phyloP scores from a whole-genome alignment of 768 basidiomycete genomes.

The Holtermannia corniformis region DNA sequence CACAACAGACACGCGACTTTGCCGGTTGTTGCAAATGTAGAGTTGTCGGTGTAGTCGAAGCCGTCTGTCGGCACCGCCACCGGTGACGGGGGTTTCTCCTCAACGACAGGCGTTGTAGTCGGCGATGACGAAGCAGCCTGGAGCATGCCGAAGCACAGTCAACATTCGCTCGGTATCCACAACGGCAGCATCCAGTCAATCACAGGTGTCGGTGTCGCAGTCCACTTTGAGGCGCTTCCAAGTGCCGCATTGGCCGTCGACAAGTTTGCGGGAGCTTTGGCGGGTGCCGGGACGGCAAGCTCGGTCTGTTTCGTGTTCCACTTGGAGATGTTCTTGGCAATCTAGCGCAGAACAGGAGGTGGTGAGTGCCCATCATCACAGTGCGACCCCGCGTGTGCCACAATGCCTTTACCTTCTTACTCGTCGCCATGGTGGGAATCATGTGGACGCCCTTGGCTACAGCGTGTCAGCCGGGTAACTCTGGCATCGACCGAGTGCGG shows the following conservation, averaged over 20 bases:
- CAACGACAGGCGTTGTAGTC: slow-evolving; percentile 19
- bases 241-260: slow-evolving; percentile 28
- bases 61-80: slow-evolving; percentile 41
- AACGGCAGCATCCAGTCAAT: background rate
- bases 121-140: slow-evolving; percentile 14
- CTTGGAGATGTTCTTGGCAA: slow-evolving; percentile 81
- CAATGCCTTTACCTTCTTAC: slow-evolving; percentile 32
- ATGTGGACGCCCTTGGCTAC: slow-evolving; percentile 51
- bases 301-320: slow-evolving; percentile 96
- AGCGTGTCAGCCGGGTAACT: slow-evolving; percentile 5
- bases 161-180: slow-evolving; percentile 3
- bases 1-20: slow-evolving; percentile 80
- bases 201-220: background rate
- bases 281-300: slow-evolving; percentile 42
- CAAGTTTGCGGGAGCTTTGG: slow-evolving; percentile 13
- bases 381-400: background rate
- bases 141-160: slow-evolving; percentile 1
- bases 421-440: slow-evolving; percentile 63
- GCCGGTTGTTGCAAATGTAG: slow-evolving; percentile 37
- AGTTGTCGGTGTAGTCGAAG: slow-evolving; percentile 69
- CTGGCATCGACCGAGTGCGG: background rate
- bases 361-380: slow-evolving; percentile 4
- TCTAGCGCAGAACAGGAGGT: slow-evolving; percentile 46
- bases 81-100: slow-evolving; percentile 30
- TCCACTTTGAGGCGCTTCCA: slow-evolving; percentile 5